Conservation (phyloP, 306 rosid species). For the Cicer arietinum region DNA sequence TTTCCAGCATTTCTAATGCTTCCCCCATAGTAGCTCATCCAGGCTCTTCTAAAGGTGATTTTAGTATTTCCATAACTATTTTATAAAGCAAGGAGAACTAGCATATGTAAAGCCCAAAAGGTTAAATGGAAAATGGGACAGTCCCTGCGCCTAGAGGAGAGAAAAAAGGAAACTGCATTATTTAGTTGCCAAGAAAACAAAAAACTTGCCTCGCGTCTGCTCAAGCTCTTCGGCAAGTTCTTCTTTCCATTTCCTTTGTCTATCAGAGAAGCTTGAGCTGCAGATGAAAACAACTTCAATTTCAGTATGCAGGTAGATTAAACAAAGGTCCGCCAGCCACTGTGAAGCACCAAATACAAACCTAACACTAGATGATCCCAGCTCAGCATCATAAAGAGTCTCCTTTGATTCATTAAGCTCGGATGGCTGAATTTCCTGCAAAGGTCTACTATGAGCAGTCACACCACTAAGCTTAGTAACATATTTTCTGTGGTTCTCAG, state of each 20-base stretch:
- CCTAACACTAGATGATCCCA: constrained; percentile 62
- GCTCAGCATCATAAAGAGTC: constrained; percentile 53
- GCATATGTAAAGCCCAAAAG: not conserved
- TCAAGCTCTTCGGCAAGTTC: constrained; percentile 86
- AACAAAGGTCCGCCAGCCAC: constrained; percentile 34
- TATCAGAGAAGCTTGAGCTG: constrained; percentile 76
- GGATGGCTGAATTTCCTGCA: constrained; percentile 84
- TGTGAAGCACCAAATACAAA: constrained; percentile 43
- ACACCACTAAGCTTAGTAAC: constrained; percentile 48
- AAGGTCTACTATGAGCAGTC: constrained; percentile 54
- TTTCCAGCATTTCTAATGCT: constrained; percentile 16
- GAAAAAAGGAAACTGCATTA: constrained; percentile 12
- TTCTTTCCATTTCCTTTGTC: constrained; percentile 88
- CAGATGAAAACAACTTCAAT: constrained; percentile 36
- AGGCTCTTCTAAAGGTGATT: constrained; percentile 13
- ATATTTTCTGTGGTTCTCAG: constrained; percentile 53
- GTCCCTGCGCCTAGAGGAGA: not conserved
- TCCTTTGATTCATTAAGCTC: constrained; percentile 66
- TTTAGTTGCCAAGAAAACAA: not conserved
- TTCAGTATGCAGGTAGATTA: constrained; percentile 25
- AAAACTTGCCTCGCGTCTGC: constrained; percentile 71
- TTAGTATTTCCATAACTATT: constrained; percentile 29
- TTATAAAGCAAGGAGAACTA: constrained; percentile 11
- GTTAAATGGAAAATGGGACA: constrained; percentile 25
- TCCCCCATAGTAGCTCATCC: not conserved